Base-by-base conservation (phyloP, 2,329 filamentous ascomycete species). In the Boeremia lycopersici region DNA sequence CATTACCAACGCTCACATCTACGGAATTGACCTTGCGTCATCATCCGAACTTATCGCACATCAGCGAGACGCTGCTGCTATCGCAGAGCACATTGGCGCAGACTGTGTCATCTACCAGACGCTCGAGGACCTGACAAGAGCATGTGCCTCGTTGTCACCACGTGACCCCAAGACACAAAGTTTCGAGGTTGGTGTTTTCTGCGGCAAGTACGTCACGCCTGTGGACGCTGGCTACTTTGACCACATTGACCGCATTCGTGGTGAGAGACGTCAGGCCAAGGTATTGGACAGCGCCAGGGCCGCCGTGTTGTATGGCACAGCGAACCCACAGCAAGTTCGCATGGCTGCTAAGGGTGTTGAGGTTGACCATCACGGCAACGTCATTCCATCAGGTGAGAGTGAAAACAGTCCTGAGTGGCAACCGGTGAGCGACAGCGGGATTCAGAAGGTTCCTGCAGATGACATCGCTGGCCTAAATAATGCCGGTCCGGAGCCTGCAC, bases 101-200 rank as follows among this genome's bases (percentile, higher is more conserved):
- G 89, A 92, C 61, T 86, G 84, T 45, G 86, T 97, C 40, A 88
- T 93, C 56, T 92, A 87, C 71, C 89, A 92, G 69, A 85, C 82
- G 13, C 83, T 98, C 1, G 82, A 86, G 1, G 93, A 96, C 67
- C 81, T 98, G n/a, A 88, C 89, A 69, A 85, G 82, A 28, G 86
- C 92, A 0, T 97, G 93, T 69, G 83, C 86, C 1, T 87, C 91
- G 62, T 83, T 90, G 4, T 87, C 86, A 57, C 82, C 86, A 45
- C 78, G 83, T 50, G 76, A 83, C 57, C 77, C 79, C 30, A 72
- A 84, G 65, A 80, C 80, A 8, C 79, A 84, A 60, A 80, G 88
- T 50, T 97, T 97, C 63, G 93, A 98, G 72, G 87, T 96, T 2
- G 93, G 93, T 48, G 93, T 97, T 8, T 97, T 98, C 78, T 91